phyloP scores from a whole-genome alignment of 208 protist genomes.

The Trichomonas tenax region DNA sequence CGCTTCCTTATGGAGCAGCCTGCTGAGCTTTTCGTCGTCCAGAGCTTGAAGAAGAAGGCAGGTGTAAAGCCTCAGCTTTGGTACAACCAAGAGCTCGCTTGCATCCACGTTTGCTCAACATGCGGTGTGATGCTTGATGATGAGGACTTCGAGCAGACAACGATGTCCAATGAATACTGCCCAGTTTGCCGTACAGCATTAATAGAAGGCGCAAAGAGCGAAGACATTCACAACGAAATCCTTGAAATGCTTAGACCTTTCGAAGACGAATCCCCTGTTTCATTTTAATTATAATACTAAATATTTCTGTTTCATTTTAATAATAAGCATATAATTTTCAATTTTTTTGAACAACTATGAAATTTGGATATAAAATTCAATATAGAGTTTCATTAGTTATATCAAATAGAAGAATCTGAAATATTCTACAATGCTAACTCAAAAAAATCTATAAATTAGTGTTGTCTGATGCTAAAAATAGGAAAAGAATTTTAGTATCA shows the following conservation, averaged over 20 bases:
- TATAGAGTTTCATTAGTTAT: too few species aligned
- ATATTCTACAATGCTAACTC: too few species aligned
- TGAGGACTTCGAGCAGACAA: background rate
- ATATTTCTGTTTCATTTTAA: too few species aligned
- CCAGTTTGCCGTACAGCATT: background rate
- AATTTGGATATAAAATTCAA: too few species aligned
- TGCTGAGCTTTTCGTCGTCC: background rate
- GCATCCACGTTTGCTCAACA: background rate
- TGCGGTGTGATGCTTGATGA: background rate
- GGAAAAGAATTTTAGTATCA: too few species aligned
- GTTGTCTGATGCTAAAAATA: too few species aligned
- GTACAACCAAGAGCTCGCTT: background rate
- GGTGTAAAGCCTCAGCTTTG: background rate
- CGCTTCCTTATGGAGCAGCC: background rate
- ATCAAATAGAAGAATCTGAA: too few species aligned
- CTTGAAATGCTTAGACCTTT: background rate
- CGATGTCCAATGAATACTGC: background rate
- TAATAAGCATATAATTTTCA: too few species aligned
- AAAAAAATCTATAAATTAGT: too few species aligned
- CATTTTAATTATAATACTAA: background rate
- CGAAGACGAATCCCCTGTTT: background rate
- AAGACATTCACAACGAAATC: background rate
- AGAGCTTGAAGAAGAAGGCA: background rate
- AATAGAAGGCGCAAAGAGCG: background rate
- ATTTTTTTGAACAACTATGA: too few species aligned